Evolutionary conservation across 2,329 filamentous ascomycete species (phyloP).

Genomic region (Hypoxylon sp.): DNA sequence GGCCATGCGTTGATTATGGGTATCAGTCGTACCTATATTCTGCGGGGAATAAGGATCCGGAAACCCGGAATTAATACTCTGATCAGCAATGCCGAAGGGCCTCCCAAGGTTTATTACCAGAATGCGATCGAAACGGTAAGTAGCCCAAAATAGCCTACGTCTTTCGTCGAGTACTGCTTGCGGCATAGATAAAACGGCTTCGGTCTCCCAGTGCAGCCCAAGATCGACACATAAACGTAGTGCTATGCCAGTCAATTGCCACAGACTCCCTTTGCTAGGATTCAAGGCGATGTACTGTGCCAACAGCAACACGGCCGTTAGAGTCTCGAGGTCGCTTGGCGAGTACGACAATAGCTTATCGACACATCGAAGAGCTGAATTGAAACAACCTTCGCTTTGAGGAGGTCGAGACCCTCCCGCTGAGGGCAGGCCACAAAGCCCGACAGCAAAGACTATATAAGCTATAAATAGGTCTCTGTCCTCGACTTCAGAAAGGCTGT

Average conservation of each 20-base stretch:
- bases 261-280: conserved; percentile 52
- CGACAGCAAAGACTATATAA: conserved; percentile 54
- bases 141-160: conserved; percentile 47
- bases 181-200: conserved; percentile 42
- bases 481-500: conserved; percentile 24
- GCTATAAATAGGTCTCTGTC: conserved; percentile 51
- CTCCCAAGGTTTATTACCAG: conserved; percentile 50
- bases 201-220: conserved; percentile 53
- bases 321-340: conserved; percentile 52
- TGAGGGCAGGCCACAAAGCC: conserved; percentile 49
- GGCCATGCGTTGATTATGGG: conserved; percentile 47
- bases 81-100: conserved; percentile 50
- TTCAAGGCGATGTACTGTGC: conserved; percentile 52
- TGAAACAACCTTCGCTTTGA: conserved; percentile 55
- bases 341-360: conserved; percentile 52
- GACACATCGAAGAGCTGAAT: conserved; percentile 50
- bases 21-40: conserved; percentile 23
- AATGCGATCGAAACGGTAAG: conserved; percentile 50
- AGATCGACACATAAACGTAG: conserved; percentile 53
- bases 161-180: conserved; percentile 46
- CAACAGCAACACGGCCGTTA: conserved; percentile 51
- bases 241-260: conserved; percentile 54
- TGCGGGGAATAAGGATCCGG: conserved; percentile 44
- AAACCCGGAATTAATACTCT: conserved; percentile 45
- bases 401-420: conserved; percentile 44